Evolutionary conservation across 768 basidiomycete species (phyloP).

Genomic region (Amanita rubescens): DNA sequence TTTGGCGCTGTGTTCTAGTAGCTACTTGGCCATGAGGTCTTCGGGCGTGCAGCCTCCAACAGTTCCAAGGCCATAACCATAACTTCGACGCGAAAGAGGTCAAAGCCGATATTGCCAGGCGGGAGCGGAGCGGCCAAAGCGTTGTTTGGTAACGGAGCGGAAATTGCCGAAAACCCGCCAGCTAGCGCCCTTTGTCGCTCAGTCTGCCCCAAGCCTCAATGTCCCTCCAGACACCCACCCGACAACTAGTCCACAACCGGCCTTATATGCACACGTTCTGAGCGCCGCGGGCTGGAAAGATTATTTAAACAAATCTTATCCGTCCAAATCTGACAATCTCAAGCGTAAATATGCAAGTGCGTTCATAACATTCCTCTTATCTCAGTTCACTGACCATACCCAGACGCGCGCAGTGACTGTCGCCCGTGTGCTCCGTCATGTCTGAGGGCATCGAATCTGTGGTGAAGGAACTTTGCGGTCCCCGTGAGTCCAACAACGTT

Average conservation of each 20-base stretch:
- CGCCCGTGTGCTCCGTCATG: conserved; percentile 82
- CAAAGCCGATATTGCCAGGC: no score
- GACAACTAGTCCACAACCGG: conserved; percentile 71
- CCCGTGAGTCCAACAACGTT: conserved; percentile 60
- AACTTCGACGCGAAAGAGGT: no score
- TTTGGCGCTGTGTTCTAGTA: no score
- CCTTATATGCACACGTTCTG: conserved; percentile 75
- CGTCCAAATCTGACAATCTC: conserved; percentile 61
- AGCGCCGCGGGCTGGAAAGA: conserved; percentile 79
- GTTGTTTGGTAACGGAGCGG: no score
- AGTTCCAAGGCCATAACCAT: no score
- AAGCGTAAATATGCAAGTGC: conserved; percentile 54
- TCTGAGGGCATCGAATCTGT: conserved; percentile 80
- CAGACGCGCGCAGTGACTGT: conserved; percentile 57
- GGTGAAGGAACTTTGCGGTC: conserved; percentile 84
- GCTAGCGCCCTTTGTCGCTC: no score
- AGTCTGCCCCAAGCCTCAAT: conserved; percentile 10
- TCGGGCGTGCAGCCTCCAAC: no score
- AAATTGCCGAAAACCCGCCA: no score
- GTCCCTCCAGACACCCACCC: conserved; percentile 24
- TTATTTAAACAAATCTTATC: conserved; percentile 86
- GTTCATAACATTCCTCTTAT: conserved; percentile 1
- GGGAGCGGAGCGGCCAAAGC: no score
- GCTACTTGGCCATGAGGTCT: no score
- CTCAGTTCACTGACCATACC: not conserved